Conservation (phyloP, 1,139 yeast species). For the Candida sp. region DNA sequence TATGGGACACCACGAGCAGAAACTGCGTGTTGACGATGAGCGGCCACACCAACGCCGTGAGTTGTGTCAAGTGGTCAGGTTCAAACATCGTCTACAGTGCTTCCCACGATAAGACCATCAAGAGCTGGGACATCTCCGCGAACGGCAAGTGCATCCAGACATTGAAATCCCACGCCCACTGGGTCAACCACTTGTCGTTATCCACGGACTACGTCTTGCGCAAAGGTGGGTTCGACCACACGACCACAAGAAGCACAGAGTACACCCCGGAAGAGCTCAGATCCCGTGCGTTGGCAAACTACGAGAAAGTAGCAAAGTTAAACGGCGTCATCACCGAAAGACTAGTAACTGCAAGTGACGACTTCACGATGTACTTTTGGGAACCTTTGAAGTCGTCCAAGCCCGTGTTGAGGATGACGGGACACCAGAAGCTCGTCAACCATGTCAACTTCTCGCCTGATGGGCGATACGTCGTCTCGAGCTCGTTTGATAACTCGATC, state of each 20-base stretch:
- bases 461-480: slow-evolving; percentile 88
- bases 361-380: slow-evolving; percentile 98
- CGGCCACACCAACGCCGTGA: slow-evolving; percentile 89
- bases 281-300: slow-evolving; percentile 49
- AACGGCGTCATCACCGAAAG: slow-evolving; percentile 77
- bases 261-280: slow-evolving; percentile 34
- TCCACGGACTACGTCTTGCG: slow-evolving; percentile 91
- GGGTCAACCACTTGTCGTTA: slow-evolving; percentile 94
- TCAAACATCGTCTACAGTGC: slow-evolving; percentile 84
- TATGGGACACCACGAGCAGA: slow-evolving; percentile 89
- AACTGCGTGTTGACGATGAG: slow-evolving; percentile 72
- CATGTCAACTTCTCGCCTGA: slow-evolving; percentile 98
- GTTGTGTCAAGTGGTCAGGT: slow-evolving; percentile 98
- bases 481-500: slow-evolving; percentile 94
- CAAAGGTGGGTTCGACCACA: slow-evolving; percentile 53
- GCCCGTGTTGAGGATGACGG: slow-evolving; percentile 94
- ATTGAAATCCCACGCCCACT: slow-evolving; percentile 91
- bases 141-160: slow-evolving; percentile 82
- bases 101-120: slow-evolving; percentile 94
- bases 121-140: slow-evolving; percentile 84
- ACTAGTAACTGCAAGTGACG: slow-evolving; percentile 95
- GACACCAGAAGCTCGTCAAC: slow-evolving; percentile 95
- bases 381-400: slow-evolving; percentile 81
- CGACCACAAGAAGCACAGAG: slow-evolving; percentile 21
- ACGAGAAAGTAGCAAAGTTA: slow-evolving; percentile 77